Evolutionary conservation across 345 rosid genomes (phyloP), one percentile per base, ranked within the genome.

Genomic region (Lepidium africanum): DNA sequence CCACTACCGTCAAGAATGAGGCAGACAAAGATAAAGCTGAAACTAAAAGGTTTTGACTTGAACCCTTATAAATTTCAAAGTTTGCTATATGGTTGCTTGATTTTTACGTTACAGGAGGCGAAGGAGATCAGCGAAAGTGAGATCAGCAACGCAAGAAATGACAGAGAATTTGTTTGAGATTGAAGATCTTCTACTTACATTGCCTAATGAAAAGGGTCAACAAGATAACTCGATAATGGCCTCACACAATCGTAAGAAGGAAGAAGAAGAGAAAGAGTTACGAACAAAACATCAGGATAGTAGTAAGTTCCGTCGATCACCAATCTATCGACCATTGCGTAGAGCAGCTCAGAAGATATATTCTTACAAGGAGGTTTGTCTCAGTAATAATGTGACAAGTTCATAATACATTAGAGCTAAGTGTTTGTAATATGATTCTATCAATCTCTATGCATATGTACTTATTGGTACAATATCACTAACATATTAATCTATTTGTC

Each of bases 81-180:
- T 54, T 38, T 1, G n/a, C 8, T 62, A 46, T 1, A 21, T 45
- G 46, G 47, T 52, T 53, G 33, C 21, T 57, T 60, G n/a, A 52
- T 63, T 5, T 16, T 67, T 42, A 55, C 15, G 48, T 42, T 66
- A 66, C 53, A 88, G 92, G 72, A 87, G 70, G 16, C 81, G 87
- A 79, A 81, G 89, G 63, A 88, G 79, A 66, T 84, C 97, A 35
- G 81, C 83, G 12, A 82, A 78, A 76, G 80, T 82, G 65, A 79
- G 67, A 71, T 76, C 85, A 54, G 11, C 25, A 17, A 15, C 42
- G 2, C 58, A 63, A 9, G 79, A 81, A n/a, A 74, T 72, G 3
- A 54, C 64, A 0, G 89, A 79, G 68, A 80, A 89, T 72, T 74
- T 85, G 56, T 84, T 85, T 47, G 96, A 91, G 75, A 79, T 85